These are phyloP conservation scores for Aspergillus aculeatinus DNA, from an alignment of 2,329 filamentous ascomycete species.

Conservation along the genomic window DNA sequence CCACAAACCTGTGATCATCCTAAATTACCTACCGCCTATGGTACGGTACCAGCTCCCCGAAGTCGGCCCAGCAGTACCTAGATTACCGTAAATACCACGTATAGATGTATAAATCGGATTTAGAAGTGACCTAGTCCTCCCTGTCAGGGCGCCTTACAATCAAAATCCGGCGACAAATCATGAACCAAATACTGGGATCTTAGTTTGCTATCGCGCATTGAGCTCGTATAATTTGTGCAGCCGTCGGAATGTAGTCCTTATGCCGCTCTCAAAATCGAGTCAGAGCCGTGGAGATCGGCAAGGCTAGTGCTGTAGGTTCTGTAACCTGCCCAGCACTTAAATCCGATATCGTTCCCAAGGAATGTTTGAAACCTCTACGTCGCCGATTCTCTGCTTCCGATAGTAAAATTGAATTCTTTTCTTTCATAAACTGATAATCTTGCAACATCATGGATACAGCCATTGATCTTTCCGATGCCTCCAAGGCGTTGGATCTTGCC, in stretches of 20 bases:
- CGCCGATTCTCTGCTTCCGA: background rate
- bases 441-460: slow-evolving; percentile 72
- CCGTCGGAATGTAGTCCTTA: background rate
- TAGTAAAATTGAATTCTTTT: background rate
- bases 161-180: background rate
- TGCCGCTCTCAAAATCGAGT: background rate
- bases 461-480: slow-evolving; percentile 81
- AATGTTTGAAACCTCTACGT: background rate
- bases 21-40: background rate
- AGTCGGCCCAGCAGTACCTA: background rate
- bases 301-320: background rate
- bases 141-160: background rate
- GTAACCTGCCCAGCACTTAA: background rate
- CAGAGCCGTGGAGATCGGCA: background rate
- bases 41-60: background rate
- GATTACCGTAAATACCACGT: background rate
- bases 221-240: background rate
- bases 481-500: slow-evolving; percentile 80
- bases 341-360: background rate
- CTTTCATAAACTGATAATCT: background rate
- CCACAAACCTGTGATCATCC: background rate
- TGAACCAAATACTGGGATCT: background rate
- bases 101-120: background rate
- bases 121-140: background rate
- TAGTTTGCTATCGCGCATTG: background rate